Evolutionary conservation across 306 rosid genomes (phyloP).

Genomic region (Trifolium repens): DNA sequence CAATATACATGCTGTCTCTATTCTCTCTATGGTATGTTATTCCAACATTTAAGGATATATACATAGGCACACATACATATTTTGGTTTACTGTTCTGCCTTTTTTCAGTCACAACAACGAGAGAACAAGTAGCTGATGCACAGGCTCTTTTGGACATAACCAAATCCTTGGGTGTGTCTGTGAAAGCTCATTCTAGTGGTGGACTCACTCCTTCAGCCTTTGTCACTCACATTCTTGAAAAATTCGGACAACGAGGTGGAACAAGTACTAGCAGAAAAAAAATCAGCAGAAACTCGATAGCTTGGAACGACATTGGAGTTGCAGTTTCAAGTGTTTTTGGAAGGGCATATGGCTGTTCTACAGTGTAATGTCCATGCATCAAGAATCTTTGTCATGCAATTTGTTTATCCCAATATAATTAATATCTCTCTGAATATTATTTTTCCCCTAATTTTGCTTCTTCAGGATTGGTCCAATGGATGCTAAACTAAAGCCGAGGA

Average conservation of each 20-base stretch:
- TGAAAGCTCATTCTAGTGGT: constrained; percentile 28
- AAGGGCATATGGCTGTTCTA: constrained; percentile 45
- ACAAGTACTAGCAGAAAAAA: constrained; percentile 20
- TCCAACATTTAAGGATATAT: constrained; percentile 4
- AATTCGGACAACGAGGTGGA: constrained; percentile 44
- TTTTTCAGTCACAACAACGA: constrained; percentile 48
- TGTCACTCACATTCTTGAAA: constrained; percentile 39
- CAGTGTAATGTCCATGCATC: constrained; percentile 46
- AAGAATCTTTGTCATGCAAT: constrained; percentile 11
- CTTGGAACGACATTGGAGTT: constrained; percentile 56
- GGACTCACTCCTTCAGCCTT: constrained; percentile 52
- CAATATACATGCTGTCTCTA: neutral
- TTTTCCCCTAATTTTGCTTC: constrained; percentile 38
- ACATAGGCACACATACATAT: neutral
- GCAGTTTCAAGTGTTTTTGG: constrained; percentile 44
- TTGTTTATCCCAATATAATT: constrained; percentile 2
- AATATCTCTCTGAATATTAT: constrained; percentile 18
- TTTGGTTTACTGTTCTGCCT: constrained; percentile 12
- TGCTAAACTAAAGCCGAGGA: constrained; percentile 33
- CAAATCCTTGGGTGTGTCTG: constrained; percentile 45
- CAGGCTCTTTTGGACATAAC: constrained; percentile 51
- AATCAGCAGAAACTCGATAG: constrained; percentile 42
- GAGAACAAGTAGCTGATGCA: constrained; percentile 63
- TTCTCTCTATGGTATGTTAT: neutral
- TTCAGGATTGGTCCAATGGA: constrained; percentile 54